Evolutionary conservation across 1,284 basidiomycete genomes (phyloP).

Genomic region (Ustilago bromivora): DNA sequence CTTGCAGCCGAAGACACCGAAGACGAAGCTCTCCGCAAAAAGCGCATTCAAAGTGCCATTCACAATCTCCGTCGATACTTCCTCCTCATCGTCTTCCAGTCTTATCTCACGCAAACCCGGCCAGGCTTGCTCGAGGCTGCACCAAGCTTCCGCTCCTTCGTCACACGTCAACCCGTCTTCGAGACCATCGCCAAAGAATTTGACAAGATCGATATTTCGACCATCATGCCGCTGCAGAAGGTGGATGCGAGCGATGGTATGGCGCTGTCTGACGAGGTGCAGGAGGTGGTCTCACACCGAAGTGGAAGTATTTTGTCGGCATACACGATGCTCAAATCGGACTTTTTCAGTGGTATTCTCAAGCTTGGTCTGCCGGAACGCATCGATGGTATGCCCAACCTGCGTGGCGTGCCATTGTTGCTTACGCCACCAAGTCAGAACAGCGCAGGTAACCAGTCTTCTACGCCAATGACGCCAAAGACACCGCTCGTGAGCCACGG

Average conservation of each 20-base stretch:
- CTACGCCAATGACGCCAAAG: constrained; percentile 42
- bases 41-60: constrained; percentile 68
- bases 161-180: constrained; percentile 77
- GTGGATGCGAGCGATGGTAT: constrained; percentile 75
- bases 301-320: constrained; percentile 88
- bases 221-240: constrained; percentile 83
- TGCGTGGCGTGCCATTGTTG: constrained; percentile 62
- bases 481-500: constrained; percentile 41
- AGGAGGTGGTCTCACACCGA: constrained; percentile 79
- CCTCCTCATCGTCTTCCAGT: constrained; percentile 91
- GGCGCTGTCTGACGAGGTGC: constrained; percentile 74
- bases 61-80: constrained; percentile 76
- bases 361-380: constrained; percentile 59
- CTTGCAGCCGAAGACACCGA: constrained; percentile 80
- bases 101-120: constrained; percentile 86
- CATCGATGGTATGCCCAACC: constrained; percentile 68
- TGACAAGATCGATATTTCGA: constrained; percentile 80
- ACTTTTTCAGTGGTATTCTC: constrained; percentile 79
- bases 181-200: constrained; percentile 95
- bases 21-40: constrained; percentile 80
- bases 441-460: constrained; percentile 14
- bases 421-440: constrained; percentile 33
- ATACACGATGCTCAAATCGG: constrained; percentile 94
- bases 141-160: constrained; percentile 64
- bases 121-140: constrained; percentile 74